phyloP scores from a whole-genome alignment of 2,329 filamentous ascomycete species.

The Lachnellula arida region DNA sequence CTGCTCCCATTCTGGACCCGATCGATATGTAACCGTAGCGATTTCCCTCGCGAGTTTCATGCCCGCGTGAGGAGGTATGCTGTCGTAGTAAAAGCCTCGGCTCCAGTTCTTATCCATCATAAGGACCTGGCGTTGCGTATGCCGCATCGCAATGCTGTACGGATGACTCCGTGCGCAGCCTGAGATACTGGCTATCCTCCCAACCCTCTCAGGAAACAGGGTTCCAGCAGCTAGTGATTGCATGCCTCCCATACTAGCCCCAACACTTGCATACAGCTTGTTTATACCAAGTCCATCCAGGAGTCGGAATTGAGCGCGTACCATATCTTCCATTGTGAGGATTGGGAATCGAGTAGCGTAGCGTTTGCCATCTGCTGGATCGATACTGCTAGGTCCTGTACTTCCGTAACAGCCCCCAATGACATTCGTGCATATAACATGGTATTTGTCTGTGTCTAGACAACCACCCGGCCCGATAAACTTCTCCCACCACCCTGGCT shows the following conservation, averaged over 20 bases:
- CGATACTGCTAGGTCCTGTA: constrained; percentile 79
- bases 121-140: constrained; percentile 93
- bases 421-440: constrained; percentile 94
- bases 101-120: constrained; percentile 99
- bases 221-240: constrained; percentile 85
- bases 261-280: constrained; percentile 85
- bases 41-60: constrained; percentile 99
- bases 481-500: constrained; percentile 97
- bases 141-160: constrained; percentile 97
- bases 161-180: constrained; percentile 93
- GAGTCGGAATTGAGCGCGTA: constrained; percentile 86
- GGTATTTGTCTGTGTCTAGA: constrained; percentile 87
- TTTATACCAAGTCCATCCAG: constrained; percentile 73
- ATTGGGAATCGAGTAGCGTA: constrained; percentile 97
- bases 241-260: constrained; percentile 98
- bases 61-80: constrained; percentile 84
- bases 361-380: constrained; percentile 79
- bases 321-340: constrained; percentile 95
- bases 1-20: constrained; percentile 95
- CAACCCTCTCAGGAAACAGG: constrained; percentile 76
- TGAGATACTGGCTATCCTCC: constrained; percentile 80
- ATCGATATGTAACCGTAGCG: constrained; percentile 94
- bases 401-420: constrained; percentile 94
- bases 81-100: constrained; percentile 86
- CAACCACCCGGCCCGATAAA: constrained; percentile 88